Conservation (phyloP, 768 basidiomycete species). For the Tubosaeta sp. region DNA sequence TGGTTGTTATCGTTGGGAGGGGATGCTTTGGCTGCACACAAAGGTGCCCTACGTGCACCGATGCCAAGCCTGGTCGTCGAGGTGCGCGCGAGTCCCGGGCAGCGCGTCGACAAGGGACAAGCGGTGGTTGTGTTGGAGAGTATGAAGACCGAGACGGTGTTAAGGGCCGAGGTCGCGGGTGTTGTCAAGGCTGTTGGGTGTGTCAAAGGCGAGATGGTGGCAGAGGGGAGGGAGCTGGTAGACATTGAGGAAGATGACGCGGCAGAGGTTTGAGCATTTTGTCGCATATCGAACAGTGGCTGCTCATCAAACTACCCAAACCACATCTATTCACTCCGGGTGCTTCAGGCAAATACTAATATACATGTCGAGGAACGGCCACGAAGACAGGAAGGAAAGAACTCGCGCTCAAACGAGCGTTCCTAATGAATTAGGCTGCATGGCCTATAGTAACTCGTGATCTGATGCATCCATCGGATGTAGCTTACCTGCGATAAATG, state of each 20-base stretch:
- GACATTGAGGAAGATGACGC: conserved; percentile 52
- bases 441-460: too few relatives aligned
- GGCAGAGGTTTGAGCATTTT: not conserved
- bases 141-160: conserved; percentile 95
- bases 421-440: too few relatives aligned
- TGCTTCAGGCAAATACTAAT: too few relatives aligned
- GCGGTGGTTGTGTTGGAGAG: conserved; percentile 84
- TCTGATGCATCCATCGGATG: too few relatives aligned
- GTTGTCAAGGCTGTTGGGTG: conserved; percentile 70
- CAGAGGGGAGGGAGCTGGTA: conserved; percentile 78
- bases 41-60: conserved; percentile 72
- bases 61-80: conserved; percentile 96
- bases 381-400: too few relatives aligned
- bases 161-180: conserved; percentile 67
- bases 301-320: too few relatives aligned
- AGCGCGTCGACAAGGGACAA: conserved; percentile 76
- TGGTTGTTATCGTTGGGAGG: conserved; percentile 69
- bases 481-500: too few relatives aligned
- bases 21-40: conserved; percentile 49
- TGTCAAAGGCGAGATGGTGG: conserved; percentile 86
- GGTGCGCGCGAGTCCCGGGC: conserved; percentile 72
- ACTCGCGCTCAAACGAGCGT: too few relatives aligned
- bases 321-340: too few relatives aligned
- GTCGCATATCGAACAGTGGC: too few relatives aligned
- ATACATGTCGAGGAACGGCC: too few relatives aligned